Base-by-base conservation (phyloP, 228 moss, liverwort and hornwort species). In the Sphagnum magellanicum region DNA sequence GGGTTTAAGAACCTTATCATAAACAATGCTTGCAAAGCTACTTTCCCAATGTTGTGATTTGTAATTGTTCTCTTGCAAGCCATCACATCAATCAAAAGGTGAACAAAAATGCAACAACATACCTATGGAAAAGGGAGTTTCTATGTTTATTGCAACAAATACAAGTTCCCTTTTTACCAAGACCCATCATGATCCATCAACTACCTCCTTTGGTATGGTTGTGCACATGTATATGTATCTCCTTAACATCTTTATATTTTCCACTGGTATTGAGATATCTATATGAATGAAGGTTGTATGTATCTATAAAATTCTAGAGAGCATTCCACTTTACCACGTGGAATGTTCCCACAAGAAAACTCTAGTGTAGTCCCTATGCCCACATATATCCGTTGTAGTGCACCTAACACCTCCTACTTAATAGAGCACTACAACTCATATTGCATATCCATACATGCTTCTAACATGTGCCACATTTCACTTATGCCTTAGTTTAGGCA, bases 41-140 rank as follows among this genome's bases (percentile, higher is more conserved):
- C 32, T 32, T 32, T 32, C 32, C 32, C 32, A 32, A 32, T 32
- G 32, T 32, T 32, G 32, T 32, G 32, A 32, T 32, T 32, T 32
- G 32, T 32, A 32, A 32, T 32, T 32, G 32, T 32, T 32, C 32
- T 32, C 32, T 32, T 32, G 3, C 32, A 32, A 32, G 3, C 32
- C 32, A 32, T 32, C 32, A 32, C 32, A 32, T 32, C 32, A 32
- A 32, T 32, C 32, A 32, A 32, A 3, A 32, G 32, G 32, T 32
- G 32, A 32, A 32, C 3, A 32, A 32, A 58, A 58, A 14, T 14
- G 14, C 14, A 14, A 10, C 10, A 14, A 14, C 68, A 52, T 13
- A 87, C 91, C 91, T 91, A 83, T 91, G 89, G 59, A 91, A 76
- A 68, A 91, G 81, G 71, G 87, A 82, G 78, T 91, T 89, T 55